Base-by-base conservation (phyloP, 73 alveolate species). In the Effrenium voratum region DNA sequence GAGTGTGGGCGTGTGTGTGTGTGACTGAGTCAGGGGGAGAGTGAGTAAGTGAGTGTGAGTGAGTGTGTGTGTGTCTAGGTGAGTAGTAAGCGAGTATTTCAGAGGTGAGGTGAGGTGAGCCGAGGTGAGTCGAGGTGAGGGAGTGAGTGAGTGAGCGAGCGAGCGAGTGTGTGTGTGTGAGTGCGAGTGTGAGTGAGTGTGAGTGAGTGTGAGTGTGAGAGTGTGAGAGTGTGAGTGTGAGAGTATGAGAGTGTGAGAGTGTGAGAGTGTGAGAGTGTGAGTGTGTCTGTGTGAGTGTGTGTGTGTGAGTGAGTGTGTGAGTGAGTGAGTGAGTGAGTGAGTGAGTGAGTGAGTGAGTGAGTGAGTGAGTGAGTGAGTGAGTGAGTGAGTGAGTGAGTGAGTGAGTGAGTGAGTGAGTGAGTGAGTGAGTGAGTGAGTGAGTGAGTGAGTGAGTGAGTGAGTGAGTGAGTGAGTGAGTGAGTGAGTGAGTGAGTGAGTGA, bases 101-200 rank as follows among this genome's bases (percentile, higher is more conserved):
- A n/a, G n/a, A n/a, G n/a, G n/a, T n/a, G n/a, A n/a, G n/a, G n/a
- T n/a, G n/a, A n/a, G n/a, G n/a, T n/a, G n/a, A n/a, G 76, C 5
- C 40, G 26, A 36, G 10, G 76, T 15, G 76, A 15, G 76, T 15
- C 40, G 10, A 36, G 26, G 76, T 63, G 76, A 63, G 76, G 26
- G 10, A 15, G 76, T 63, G 76, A 63, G 76, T 63, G 76, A 63
- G 76, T 63, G 76, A 19, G 76, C 5, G 76, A 19, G 76, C 26
- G 76, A 15, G 76, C 26, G 76, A 19, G 76, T 19, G 76, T 15
- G 76, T 63, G 76, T 19, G 76, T 15, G 36, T 63, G 76, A 63
- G 76, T 63, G 76, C 38, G 76, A 63, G 76, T 63, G 76, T 63
- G 76, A 63, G 76, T 63, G 76, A 19, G 76, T 19, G 76, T 63